These are phyloP conservation scores for Rhizopus delemar DNA, from an alignment of 371 early-diverging fungal species.

Conservation along the genomic window DNA sequence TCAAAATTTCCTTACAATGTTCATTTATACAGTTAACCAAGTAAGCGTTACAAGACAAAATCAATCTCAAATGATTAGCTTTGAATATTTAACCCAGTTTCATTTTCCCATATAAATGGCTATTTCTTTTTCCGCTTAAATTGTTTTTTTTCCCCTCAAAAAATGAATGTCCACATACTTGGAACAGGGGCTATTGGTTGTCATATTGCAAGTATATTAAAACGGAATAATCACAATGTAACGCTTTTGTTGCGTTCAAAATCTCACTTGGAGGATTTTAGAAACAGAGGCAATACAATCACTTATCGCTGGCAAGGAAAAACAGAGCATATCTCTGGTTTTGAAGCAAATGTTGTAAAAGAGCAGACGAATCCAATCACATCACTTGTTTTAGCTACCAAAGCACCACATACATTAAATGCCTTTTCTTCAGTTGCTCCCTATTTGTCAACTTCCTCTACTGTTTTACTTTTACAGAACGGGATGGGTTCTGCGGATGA, in stretches of 20 bases:
- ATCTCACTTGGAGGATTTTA: slow-evolving; percentile 28
- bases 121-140: too few species aligned
- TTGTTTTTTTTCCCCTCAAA: not conserved
- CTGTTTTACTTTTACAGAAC: slow-evolving; percentile 61
- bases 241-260: slow-evolving; percentile 36
- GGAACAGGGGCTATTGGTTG: slow-evolving; percentile 55
- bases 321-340: slow-evolving; percentile 10
- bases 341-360: slow-evolving; percentile 12
- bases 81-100: too few species aligned
- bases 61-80: too few species aligned
- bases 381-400: slow-evolving; percentile 39
- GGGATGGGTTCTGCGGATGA: slow-evolving; percentile 68
- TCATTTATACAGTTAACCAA: too few species aligned
- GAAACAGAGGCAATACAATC: slow-evolving; percentile 25
- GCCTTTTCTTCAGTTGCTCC: slow-evolving; percentile 44
- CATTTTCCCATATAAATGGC: too few species aligned
- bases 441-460: slow-evolving; percentile 41
- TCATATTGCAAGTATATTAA: slow-evolving; percentile 33
- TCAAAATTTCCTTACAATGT: too few species aligned
- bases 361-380: slow-evolving; percentile 18
- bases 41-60: too few species aligned
- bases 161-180: slow-evolving; percentile 45
- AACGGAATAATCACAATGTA: slow-evolving; percentile 26
- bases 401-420: slow-evolving; percentile 49
- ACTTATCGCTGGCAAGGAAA: slow-evolving; percentile 21